Percentiles rank a stretch among this genome's conserved stretches.
phyloP scores from a whole-genome alignment of 352 stramenopile genomes.

The Phytophthora pseudosyringae region DNA sequence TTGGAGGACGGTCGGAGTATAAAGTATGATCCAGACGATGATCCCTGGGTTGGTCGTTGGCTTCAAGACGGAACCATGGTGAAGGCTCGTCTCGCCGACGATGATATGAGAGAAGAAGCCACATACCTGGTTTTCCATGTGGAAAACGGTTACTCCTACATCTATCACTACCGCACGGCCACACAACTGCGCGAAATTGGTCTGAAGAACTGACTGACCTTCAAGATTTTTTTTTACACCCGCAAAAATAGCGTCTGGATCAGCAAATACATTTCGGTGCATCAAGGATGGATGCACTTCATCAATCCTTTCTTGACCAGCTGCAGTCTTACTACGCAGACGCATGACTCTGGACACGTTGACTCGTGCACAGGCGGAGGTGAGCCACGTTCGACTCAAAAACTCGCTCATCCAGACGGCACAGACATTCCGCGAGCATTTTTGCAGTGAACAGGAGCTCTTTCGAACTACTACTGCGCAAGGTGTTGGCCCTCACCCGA shows the following conservation, averaged over 20 bases:
- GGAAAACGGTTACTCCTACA: constrained; percentile 67
- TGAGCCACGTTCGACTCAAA: constrained; percentile 60
- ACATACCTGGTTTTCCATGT: constrained; percentile 73
- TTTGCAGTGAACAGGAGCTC: constrained; percentile 51
- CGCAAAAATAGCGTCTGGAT: constrained; percentile 29
- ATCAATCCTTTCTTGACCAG: background rate
- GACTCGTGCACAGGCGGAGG: constrained; percentile 62
- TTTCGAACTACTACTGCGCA: constrained; percentile 43
- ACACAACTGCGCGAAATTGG: constrained; percentile 42
- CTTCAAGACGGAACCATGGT: constrained; percentile 66
- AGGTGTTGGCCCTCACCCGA: background rate
- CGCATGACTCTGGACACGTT: constrained; percentile 74
- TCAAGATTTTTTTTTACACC: constrained; percentile 3
- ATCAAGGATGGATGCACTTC: background rate
- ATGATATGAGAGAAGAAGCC: constrained; percentile 18
- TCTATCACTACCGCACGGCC: constrained; percentile 51
- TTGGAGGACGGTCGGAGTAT: constrained; percentile 58
- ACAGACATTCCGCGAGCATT: constrained; percentile 55
- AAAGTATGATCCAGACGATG: constrained; percentile 44
- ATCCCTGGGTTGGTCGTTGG: constrained; percentile 52
- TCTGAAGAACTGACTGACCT: constrained; percentile 16
- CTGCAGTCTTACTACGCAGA: background rate
- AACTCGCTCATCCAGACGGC: constrained; percentile 57
- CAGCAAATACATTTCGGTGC: constrained; percentile 20
- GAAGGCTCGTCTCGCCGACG: constrained; percentile 58